These are phyloP conservation scores for Malus hybrid DNA, from an alignment of 331 rosid genomes.

Conservation along the genomic window DNA sequence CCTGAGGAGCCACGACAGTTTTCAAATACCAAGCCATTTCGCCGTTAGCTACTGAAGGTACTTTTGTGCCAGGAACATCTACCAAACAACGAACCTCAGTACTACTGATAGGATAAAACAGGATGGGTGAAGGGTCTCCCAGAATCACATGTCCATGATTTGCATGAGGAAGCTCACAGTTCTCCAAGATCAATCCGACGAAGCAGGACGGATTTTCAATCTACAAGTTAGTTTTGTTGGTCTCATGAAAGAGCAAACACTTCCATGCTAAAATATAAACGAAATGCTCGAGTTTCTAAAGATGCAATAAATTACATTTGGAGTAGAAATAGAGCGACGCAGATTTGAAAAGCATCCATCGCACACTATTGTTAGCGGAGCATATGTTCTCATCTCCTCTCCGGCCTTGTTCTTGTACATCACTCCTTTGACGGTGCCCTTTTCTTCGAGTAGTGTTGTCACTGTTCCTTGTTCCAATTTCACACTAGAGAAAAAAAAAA, in stretches of 20 bases:
- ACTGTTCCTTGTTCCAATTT: conserved; percentile 70
- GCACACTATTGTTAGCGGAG: no score
- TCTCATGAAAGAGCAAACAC: no score
- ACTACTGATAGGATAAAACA: no score
- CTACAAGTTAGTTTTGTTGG: conserved; percentile 10
- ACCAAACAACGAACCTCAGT: no score
- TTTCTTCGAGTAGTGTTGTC: conserved; percentile 29
- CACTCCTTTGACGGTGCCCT: conserved; percentile 43
- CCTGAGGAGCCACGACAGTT: conserved; percentile 69
- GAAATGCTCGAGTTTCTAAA: not conserved
- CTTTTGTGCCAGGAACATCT: no score
- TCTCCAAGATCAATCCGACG: conserved; percentile 28
- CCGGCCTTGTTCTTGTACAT: conserved; percentile 54
- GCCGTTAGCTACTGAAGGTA: conserved; percentile 19
- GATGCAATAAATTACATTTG: conserved; percentile 30
- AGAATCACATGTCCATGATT: no score
- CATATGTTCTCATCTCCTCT: conserved; percentile 37
- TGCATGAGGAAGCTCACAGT: not conserved
- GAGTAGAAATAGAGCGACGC: conserved; percentile 38
- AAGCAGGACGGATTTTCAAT: conserved; percentile 70
- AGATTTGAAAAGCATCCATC: no score
- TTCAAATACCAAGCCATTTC: conserved; percentile 66
- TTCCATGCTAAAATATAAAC: not conserved
- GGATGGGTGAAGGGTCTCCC: no score
- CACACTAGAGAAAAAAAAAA: conserved; percentile 27